A percentile compares a stretch with the other conserved stretches of the same genome.
Evolutionary conservation across 2,329 filamentous ascomycete genomes (phyloP).

Genomic region (Coniella lustricola): DNA sequence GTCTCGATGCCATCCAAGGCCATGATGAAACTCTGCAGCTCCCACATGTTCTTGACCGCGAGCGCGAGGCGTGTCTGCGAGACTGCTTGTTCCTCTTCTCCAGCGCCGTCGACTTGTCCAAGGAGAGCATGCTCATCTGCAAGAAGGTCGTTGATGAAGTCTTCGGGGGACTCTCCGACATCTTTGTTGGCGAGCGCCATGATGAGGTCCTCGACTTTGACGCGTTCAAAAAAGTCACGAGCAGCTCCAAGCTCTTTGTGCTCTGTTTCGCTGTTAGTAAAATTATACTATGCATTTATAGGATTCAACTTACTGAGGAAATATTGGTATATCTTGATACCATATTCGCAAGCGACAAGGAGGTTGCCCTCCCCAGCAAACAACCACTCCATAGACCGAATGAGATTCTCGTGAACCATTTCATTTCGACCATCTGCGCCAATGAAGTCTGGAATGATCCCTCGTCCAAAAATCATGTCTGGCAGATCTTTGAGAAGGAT

Average conservation of each 20-base stretch:
- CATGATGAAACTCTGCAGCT: slow-evolving; percentile 61
- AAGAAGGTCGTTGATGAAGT: slow-evolving; percentile 33
- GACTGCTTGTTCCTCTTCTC: slow-evolving; percentile 27
- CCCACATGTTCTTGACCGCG: slow-evolving; percentile 44
- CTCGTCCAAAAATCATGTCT: slow-evolving; percentile 51
- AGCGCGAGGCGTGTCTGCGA: slow-evolving; percentile 41
- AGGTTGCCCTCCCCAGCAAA: slow-evolving; percentile 54
- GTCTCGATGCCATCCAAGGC: slow-evolving; percentile 63
- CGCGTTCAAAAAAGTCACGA: slow-evolving; percentile 43
- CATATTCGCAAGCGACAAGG: slow-evolving; percentile 31
- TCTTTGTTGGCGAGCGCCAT: slow-evolving; percentile 31
- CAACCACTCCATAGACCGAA: slow-evolving; percentile 81
- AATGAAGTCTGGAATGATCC: slow-evolving; percentile 66
- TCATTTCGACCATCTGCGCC: slow-evolving; percentile 45
- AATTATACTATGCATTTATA: slow-evolving; percentile 15
- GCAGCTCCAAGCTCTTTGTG: slow-evolving; percentile 47
- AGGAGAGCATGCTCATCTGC: slow-evolving; percentile 20
- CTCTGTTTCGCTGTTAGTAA: slow-evolving; percentile 29
- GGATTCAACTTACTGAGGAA: slow-evolving; percentile 65
- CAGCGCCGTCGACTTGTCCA: slow-evolving; percentile 20
- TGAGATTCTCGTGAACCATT: slow-evolving; percentile 47
- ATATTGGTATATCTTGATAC: slow-evolving; percentile 69
- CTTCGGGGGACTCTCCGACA: slow-evolving; percentile 32
- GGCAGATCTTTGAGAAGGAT: slow-evolving; percentile 44
- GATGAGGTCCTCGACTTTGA: slow-evolving; percentile 44